Conservation (phyloP, 352 stramenopile genomes). For the Phytophthora pini region DNA sequence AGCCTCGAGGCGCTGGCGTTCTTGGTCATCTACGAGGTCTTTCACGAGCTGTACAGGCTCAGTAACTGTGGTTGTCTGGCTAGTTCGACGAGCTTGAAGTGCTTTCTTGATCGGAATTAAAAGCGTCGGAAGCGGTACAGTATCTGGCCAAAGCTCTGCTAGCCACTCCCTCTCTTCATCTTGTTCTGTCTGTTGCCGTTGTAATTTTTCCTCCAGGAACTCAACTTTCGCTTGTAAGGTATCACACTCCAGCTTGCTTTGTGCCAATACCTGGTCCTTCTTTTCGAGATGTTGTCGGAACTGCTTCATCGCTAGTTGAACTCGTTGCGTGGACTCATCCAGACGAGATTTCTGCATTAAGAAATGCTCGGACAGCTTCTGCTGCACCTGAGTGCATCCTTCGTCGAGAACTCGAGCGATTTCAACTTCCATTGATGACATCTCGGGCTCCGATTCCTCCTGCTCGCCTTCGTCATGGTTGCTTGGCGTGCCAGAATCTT, state of each 20-base stretch:
- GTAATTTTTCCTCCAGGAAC: conserved; percentile 24
- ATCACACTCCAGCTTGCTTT: conserved; percentile 9
- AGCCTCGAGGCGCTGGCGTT: conserved; percentile 45
- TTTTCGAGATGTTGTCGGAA: conserved; percentile 5
- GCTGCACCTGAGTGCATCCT: conserved; percentile 17
- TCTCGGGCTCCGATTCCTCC: conserved; percentile 12
- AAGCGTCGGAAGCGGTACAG: conserved; percentile 62
- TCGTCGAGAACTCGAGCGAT: conserved; percentile 35
- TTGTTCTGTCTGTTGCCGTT: conserved; percentile 53
- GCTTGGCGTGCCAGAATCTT: background rate
- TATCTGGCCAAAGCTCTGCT: conserved; percentile 63
- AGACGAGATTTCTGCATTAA: conserved; percentile 17
- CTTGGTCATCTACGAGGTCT: conserved; percentile 29
- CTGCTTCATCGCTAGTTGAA: conserved; percentile 16
- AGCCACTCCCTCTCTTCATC: conserved; percentile 73
- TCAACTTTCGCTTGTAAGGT: conserved; percentile 26
- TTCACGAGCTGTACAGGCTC: conserved; percentile 26
- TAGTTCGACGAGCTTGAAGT: background rate
- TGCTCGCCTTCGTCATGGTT: conserved; percentile 1
- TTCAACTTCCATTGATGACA: conserved; percentile 23
- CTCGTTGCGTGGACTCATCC: conserved; percentile 7
- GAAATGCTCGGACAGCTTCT: conserved; percentile 14
- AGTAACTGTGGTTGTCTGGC: background rate
- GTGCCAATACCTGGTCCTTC: conserved; percentile 5
- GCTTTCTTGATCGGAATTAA: conserved; percentile 47